Percentiles rank a stretch among this genome's conserved stretches.
Conservation (phyloP, 345 rosid species). For the Excoecaria cochinchinensis region DNA sequence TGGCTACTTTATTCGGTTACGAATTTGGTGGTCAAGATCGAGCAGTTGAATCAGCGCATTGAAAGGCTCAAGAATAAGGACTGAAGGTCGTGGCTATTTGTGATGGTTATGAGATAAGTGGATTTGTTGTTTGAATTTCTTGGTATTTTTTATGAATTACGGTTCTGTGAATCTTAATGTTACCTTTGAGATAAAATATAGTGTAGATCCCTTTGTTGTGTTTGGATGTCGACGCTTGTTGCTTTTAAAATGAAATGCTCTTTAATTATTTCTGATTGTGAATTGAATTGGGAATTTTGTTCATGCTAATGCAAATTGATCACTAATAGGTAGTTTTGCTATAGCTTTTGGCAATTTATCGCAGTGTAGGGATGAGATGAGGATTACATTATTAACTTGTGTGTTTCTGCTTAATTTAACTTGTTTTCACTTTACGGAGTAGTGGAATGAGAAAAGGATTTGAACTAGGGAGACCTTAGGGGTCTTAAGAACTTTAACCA, state of each 20-base stretch:
- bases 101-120: slow-evolving; percentile 10
- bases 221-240: background rate
- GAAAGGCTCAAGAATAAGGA: slow-evolving; percentile 40
- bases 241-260: background rate
- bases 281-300: background rate
- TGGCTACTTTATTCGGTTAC: slow-evolving; percentile 36
- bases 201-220: background rate
- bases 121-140: slow-evolving; percentile 3
- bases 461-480: background rate
- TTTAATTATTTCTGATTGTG: background rate
- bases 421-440: background rate
- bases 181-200: background rate
- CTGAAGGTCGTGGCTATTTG: background rate
- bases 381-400: background rate
- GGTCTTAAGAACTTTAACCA: background rate
- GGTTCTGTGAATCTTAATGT: background rate
- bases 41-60: slow-evolving; percentile 33
- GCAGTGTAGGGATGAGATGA: background rate
- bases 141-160: background rate
- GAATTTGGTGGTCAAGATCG: slow-evolving; percentile 30
- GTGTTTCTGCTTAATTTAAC: background rate
- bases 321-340: background rate
- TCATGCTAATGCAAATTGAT: background rate
- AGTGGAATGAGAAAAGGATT: background rate
- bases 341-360: background rate